These are phyloP conservation scores for Albophoma yamanashiensis DNA, from an alignment of 2,329 filamentous ascomycete species.

Conservation along the genomic window DNA sequence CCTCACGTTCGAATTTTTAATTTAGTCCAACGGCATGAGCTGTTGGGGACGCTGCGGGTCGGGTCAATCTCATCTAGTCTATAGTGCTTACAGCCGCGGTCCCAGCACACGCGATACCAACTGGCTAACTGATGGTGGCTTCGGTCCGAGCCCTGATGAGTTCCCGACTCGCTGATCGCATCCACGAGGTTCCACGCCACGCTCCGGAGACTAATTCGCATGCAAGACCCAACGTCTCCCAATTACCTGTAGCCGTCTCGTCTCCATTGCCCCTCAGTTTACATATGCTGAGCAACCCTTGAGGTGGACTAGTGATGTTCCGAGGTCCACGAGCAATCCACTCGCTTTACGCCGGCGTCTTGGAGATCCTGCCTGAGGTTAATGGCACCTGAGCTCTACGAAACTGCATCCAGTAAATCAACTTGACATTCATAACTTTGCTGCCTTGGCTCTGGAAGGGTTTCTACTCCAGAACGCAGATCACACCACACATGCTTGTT, in stretches of 20 bases:
- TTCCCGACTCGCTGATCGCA: too few relatives aligned
- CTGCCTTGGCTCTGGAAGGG: too few relatives aligned
- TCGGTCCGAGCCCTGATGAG: too few relatives aligned
- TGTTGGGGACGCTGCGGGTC: too few relatives aligned
- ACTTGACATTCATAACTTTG: background rate
- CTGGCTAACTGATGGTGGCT: too few relatives aligned
- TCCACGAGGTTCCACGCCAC: background rate
- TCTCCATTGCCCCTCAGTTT: background rate
- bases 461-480: background rate
- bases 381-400: background rate
- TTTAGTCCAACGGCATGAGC: too few relatives aligned
- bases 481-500: background rate
- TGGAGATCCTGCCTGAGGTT: background rate
- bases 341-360: background rate
- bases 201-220: background rate
- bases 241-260: too few relatives aligned
- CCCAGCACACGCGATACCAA: too few relatives aligned
- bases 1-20: too few relatives aligned
- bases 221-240: background rate
- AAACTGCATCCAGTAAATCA: background rate
- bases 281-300: background rate
- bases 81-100: too few relatives aligned
- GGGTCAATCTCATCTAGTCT: too few relatives aligned
- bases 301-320: background rate
- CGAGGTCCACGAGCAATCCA: background rate